Percentiles rank a stretch among this genome's conserved stretches.
phyloP scores from a whole-genome alignment of 169 alveolate species.

The Plasmodium cynomolgi region DNA sequence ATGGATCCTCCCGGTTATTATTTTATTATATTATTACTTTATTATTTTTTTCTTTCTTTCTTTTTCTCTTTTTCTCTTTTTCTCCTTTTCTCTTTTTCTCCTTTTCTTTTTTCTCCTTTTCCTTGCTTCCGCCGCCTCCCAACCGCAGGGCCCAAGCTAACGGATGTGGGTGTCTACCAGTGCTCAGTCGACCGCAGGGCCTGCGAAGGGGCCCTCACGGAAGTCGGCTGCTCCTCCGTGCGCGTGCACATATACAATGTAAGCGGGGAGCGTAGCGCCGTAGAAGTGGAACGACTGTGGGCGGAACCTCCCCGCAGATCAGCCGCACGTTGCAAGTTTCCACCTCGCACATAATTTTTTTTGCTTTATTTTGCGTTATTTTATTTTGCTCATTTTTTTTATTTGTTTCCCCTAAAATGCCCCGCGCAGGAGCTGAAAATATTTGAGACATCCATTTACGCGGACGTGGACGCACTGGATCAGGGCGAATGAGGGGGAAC shows the following conservation, averaged over 20 bases:
- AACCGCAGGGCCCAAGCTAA: constrained; percentile 26
- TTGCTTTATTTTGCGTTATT: neutral
- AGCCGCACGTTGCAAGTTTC: neutral
- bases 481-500: neutral
- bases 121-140: neutral
- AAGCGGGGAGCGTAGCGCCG: neutral
- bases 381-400: neutral
- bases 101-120: neutral
- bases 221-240: constrained; percentile 48
- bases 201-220: constrained; percentile 37
- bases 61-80: too few relatives aligned
- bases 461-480: constrained; percentile 32
- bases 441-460: constrained; percentile 70
- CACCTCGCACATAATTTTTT: neutral
- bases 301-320: neutral
- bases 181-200: constrained; percentile 50
- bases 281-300: neutral
- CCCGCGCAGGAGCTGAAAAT: constrained; percentile 31
- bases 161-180: constrained; percentile 59
- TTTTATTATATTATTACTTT: too few relatives aligned
- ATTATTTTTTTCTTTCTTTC: too few relatives aligned
- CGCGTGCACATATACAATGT: constrained; percentile 73
- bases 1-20: neutral
- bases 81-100: neutral
- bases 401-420: neutral